Evolutionary conservation across 2,329 filamentous ascomycete genomes (phyloP), one percentile per base, ranked within the genome.

Genomic region (Ophiostoma quercus): DNA sequence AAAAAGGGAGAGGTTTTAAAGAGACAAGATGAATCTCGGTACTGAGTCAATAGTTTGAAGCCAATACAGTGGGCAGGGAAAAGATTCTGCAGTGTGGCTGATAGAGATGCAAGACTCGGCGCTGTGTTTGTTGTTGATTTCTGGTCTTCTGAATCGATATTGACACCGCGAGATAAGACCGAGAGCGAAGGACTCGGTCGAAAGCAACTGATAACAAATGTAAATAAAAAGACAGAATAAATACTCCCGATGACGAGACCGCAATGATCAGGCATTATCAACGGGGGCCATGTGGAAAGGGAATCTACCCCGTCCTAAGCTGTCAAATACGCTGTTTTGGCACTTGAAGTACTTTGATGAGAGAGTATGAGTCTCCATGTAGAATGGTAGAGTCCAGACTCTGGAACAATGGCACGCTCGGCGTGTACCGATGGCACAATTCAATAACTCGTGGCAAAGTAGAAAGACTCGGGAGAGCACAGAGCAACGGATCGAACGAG

Each of bases 381-480:
- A 47, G 16, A 19, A 47, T n/a, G 43, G 43, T 29, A 7, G 43
- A 47, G 16, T n/a, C 43, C 22, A 57, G 51, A 57, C n/a, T 57
- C 51, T 25, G 16, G 51, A 57, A 25, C 51, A 57, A 25, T 57
- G 51, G n/a, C 11, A 25, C 51, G n/a, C 51, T 57, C 51, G 51
- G 51, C 51, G 22, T 25, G 22, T 25, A 57, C 51, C 51, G 51
- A 57, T 57, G 51, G 51, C n/a, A 57, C 22, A 57, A 57, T 57
- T 47, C 43, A 16, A 47, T n/a, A 19, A 19, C 43, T 47, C 51
- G 51, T 25, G 51, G 51, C 22, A 1, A 57, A 57, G 51, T 57
- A 14, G 51, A 57, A 57, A 57, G 51, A 57, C n/a, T 25, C 22
- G 16, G 57, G 12, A 14, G 3, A 29, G 25, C 11, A 34, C 57